These are phyloP conservation scores for Obelidium mucronatum DNA, from an alignment of 192 early-diverging fungal genomes.

Conservation along the genomic window DNA sequence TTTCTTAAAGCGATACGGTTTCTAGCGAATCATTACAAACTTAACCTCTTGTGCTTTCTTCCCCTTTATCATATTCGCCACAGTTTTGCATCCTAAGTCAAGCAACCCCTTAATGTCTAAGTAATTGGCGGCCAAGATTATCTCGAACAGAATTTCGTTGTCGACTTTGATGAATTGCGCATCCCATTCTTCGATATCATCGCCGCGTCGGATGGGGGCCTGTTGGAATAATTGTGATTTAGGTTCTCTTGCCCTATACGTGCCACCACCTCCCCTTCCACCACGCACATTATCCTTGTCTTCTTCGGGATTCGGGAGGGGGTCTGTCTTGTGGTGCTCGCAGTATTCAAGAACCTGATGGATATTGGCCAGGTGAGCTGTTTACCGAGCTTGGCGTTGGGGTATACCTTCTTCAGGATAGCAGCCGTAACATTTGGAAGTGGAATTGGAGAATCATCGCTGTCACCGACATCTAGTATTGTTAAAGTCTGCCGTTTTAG, in stretches of 20 bases:
- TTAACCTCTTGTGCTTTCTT: slow-evolving; percentile 74
- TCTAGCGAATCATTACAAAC: neutral
- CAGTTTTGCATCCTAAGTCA: slow-evolving; percentile 97
- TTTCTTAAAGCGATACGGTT: neutral
- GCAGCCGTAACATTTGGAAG: slow-evolving; percentile 61
- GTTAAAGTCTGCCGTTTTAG: too few relatives aligned
- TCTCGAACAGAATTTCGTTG: slow-evolving; percentile 61
- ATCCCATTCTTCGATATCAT: slow-evolving; percentile 68
- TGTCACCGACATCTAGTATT: slow-evolving; percentile 71
- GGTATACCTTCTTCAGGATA: slow-evolving; percentile 51
- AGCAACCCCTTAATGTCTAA: slow-evolving; percentile 97
- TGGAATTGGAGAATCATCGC: slow-evolving; percentile 59
- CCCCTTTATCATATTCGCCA: slow-evolving; percentile 97
- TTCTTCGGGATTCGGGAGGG: slow-evolving; percentile 46
- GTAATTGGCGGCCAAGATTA: slow-evolving; percentile 85
- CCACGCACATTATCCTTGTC: slow-evolving; percentile 45
- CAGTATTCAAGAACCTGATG: slow-evolving; percentile 60
- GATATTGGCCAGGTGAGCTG: too few relatives aligned
- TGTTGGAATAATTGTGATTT: too few relatives aligned
- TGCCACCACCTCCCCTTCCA: neutral
- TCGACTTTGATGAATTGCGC: slow-evolving; percentile 62
- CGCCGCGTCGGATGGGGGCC: too few relatives aligned
- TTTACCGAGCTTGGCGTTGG: neutral
- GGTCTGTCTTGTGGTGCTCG: slow-evolving; percentile 63
- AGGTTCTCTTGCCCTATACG: too few relatives aligned